A percentile compares a stretch with the other conserved stretches of the same genome.
Conservation (phyloP, 2,329 filamentous ascomycete species). For the Aureobasidium lini region DNA sequence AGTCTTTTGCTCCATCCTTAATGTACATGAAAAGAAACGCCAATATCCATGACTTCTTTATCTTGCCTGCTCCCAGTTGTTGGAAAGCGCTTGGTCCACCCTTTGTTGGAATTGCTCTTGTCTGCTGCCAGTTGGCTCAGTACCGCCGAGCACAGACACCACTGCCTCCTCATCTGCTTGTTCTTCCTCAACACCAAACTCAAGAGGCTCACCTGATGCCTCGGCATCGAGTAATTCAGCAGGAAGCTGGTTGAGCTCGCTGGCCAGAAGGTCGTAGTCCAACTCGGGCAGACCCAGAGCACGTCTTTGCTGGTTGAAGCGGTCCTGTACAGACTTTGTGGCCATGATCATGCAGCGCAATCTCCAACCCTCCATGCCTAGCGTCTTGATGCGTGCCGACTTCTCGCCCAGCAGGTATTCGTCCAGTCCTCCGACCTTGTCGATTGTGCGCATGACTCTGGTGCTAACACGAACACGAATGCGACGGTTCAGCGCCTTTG, state of each 20-base stretch:
- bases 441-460: constrained; percentile 58
- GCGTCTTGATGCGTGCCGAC: constrained; percentile 68
- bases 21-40: constrained; percentile 9
- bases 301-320: constrained; percentile 58
- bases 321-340: constrained; percentile 57
- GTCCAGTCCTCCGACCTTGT: constrained; percentile 82
- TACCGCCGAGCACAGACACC: background rate
- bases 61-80: constrained; percentile 2
- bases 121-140: background rate
- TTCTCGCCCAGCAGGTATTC: constrained; percentile 82
- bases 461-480: constrained; percentile 64
- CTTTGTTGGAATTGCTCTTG: constrained; percentile 6
- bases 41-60: background rate
- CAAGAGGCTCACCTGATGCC: constrained; percentile 27
- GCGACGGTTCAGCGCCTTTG: constrained; percentile 51
- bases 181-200: constrained; percentile 13
- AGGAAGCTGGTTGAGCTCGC: constrained; percentile 20
- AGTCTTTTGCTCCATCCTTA: constrained; percentile 6
- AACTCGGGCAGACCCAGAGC: constrained; percentile 56
- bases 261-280: constrained; percentile 23
- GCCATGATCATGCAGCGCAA: constrained; percentile 87
- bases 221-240: constrained; percentile 17
- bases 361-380: constrained; percentile 85
- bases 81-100: constrained; percentile 1
- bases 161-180: background rate